Evolutionary conservation across 495 filamentous ascomycete genomes (phyloP).

Genomic region (Penicillium malachiteum): DNA sequence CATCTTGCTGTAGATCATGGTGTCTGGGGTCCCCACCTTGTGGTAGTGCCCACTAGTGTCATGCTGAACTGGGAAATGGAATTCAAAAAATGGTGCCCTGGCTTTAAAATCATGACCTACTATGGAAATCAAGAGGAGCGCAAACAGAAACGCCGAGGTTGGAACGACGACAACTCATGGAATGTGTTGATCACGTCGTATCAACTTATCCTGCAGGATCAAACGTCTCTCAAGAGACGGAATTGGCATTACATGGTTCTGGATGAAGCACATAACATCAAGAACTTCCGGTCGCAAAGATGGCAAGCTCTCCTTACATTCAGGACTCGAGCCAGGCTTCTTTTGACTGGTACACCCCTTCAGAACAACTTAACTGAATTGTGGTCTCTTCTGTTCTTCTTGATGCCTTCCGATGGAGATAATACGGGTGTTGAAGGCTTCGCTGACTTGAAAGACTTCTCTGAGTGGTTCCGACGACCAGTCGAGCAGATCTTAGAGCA

Average conservation of each 20-base stretch:
- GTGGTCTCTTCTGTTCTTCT: conserved; percentile 95
- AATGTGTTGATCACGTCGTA: conserved; percentile 98
- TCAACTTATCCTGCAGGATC: conserved; percentile 90
- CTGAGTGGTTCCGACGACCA: conserved; percentile 88
- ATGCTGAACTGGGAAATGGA: conserved; percentile 99
- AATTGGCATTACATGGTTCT: conserved; percentile 98
- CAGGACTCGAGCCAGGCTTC: conserved; percentile 78
- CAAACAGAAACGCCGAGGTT: conserved; percentile 83
- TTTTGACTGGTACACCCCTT: conserved; percentile 92
- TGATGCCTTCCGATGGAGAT: conserved; percentile 81
- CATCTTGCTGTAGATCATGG: conserved; percentile 89
- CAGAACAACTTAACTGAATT: conserved; percentile 97
- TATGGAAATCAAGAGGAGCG: conserved; percentile 93
- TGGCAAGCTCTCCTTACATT: conserved; percentile 95
- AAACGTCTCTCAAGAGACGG: conserved; percentile 87
- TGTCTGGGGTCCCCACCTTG: conserved; percentile 93
- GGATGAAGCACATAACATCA: conserved; percentile 99
- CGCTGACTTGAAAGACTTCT: conserved; percentile 86
- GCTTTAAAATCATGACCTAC: conserved; percentile 97
- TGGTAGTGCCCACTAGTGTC: conserved; percentile 96
- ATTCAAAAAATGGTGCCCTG: conserved; percentile 98
- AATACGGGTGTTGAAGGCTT: conserved; percentile 76
- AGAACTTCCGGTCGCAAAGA: conserved; percentile 95
- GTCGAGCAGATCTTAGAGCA: conserved; percentile 95
- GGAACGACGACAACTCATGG: conserved; percentile 87